Evolutionary conservation across 1,139 yeast genomes (phyloP).

Genomic region (Candida buenavistaensis): DNA sequence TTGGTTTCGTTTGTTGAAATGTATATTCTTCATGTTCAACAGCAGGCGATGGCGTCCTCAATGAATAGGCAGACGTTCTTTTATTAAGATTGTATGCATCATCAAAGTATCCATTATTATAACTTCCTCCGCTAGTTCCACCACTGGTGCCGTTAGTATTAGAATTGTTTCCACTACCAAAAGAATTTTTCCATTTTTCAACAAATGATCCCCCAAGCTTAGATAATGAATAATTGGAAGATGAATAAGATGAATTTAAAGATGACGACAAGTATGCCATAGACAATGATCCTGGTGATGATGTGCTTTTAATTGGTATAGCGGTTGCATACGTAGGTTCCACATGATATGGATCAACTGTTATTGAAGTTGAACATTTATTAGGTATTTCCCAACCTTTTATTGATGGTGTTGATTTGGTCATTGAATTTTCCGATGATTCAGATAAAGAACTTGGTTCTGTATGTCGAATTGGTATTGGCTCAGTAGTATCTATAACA

Average conservation of each 20-base stretch:
- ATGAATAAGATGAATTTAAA: constrained; percentile 35
- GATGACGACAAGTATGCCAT: constrained; percentile 47
- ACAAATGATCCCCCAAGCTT: constrained; percentile 47
- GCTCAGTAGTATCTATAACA: constrained; percentile 1
- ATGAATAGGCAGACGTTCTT: constrained; percentile 30
- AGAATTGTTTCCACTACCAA: constrained; percentile 16
- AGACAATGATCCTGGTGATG: constrained; percentile 39
- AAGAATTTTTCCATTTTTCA: constrained; percentile 47
- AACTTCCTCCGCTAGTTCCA: background rate
- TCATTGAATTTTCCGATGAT: constrained; percentile 31
- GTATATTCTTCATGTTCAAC: constrained; percentile 46
- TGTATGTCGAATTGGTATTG: constrained; percentile 1
- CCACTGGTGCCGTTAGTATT: background rate
- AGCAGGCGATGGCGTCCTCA: constrained; percentile 50
- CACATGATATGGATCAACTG: constrained; percentile 16
- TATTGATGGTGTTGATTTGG: constrained; percentile 26
- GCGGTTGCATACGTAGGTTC: constrained; percentile 12
- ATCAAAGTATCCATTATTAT: constrained; percentile 15
- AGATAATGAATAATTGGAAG: constrained; percentile 40
- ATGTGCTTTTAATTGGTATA: constrained; percentile 13
- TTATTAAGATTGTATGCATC: constrained; percentile 20
- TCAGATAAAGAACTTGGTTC: constrained; percentile 5
- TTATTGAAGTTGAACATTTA: constrained; percentile 28
- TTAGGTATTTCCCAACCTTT: constrained; percentile 49
- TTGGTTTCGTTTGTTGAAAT: constrained; percentile 24